Conservation (phyloP, 75 land plant genomes). For the Ceratopteris richardii region DNA sequence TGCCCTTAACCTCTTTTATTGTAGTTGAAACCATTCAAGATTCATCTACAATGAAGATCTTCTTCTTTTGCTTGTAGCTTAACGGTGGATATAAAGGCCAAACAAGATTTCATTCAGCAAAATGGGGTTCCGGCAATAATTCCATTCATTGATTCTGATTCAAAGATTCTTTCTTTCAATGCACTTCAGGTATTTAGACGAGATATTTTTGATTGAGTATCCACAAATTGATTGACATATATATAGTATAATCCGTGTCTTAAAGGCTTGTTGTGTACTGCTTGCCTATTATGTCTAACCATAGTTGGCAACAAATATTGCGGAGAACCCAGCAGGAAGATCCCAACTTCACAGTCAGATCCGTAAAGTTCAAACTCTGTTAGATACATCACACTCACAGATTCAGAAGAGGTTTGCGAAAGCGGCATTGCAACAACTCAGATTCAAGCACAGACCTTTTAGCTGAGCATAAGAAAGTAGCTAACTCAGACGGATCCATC, state of each 20-base stretch:
- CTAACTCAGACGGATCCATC: too few species aligned
- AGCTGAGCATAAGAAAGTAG: too few species aligned
- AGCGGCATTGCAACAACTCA: conserved; percentile 4
- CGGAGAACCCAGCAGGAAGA: conserved; percentile 7
- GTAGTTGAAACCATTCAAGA: too few species aligned
- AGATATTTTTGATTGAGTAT: too few species aligned
- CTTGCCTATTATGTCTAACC: too few species aligned
- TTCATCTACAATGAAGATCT: too few species aligned
- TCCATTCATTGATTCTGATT: not conserved
- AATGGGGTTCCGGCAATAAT: not conserved
- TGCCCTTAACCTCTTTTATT: too few species aligned
- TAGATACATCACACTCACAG: conserved; percentile 2
- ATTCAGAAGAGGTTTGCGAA: conserved; percentile 10
- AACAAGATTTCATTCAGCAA: conserved; percentile 3
- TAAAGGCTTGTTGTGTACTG: too few species aligned
- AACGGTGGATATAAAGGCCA: conserved; percentile 6
- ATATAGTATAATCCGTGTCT: too few species aligned
- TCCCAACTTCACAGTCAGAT: conserved; percentile 5
- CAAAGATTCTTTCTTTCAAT: conserved; percentile 9
- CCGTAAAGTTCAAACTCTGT: not conserved
- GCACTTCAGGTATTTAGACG: conserved; percentile 4
- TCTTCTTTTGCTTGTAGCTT: conserved; percentile 4
- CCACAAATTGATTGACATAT: too few species aligned
- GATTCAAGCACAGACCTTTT: conserved; percentile 15
- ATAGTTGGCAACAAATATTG: conserved; percentile 11